A percentile compares a stretch with the other conserved stretches of the same genome.
phyloP scores from a whole-genome alignment of 257 asterid genomes.

The Jaltomata sinuosa region DNA sequence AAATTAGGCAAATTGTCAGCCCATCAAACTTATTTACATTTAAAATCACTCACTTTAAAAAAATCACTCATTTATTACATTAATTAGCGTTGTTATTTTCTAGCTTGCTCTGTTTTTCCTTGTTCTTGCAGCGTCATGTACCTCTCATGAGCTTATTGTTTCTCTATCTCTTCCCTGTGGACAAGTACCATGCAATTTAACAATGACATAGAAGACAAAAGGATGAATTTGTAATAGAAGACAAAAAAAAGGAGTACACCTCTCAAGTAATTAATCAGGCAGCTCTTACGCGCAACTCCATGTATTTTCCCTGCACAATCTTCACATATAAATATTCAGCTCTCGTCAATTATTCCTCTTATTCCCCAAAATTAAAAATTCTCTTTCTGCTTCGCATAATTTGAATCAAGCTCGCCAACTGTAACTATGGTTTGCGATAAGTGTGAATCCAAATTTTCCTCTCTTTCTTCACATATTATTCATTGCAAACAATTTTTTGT shows the following conservation, averaged over 20 bases:
- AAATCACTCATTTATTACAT: too few species aligned
- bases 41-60: too few species aligned
- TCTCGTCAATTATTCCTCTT: neutral
- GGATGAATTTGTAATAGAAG: too few species aligned
- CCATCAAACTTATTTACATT: too few species aligned
- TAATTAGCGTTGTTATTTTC: too few species aligned
- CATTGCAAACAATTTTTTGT: neutral
- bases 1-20: too few species aligned
- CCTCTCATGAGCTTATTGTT: too few species aligned
- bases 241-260: neutral
- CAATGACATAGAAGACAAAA: too few species aligned
- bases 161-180: too few species aligned
- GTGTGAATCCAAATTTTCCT: slow-evolving; percentile 31
- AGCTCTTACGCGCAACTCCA: neutral
- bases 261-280: neutral
- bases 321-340: neutral
- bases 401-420: neutral
- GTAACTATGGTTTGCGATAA: slow-evolving; percentile 74
- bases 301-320: neutral
- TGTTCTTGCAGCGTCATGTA: too few species aligned
- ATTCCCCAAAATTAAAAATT: neutral
- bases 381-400: neutral
- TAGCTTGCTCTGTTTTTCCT: too few species aligned
- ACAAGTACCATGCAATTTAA: too few species aligned
- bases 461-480: neutral